phyloP scores from a whole-genome alignment of 257 asterid species.

The Solanum medicagineum region DNA sequence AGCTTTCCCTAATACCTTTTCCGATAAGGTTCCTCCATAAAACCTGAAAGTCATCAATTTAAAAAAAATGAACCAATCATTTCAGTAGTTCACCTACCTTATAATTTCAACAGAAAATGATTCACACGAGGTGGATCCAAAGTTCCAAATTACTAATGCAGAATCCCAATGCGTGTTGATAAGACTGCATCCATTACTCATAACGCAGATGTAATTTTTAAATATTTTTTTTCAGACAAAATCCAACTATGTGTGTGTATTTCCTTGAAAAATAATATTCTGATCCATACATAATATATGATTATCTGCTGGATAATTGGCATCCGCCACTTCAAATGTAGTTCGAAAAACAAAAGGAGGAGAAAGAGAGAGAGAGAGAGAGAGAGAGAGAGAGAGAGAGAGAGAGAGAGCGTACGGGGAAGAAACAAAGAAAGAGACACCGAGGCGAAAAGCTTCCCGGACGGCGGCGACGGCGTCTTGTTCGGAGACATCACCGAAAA shows the following conservation, averaged over 20 bases:
- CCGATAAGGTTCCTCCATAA: constrained; percentile 91
- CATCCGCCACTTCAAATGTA: too few species aligned
- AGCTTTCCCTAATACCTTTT: constrained; percentile 66
- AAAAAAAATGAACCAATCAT: background rate
- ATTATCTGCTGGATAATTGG: background rate
- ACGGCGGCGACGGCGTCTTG: constrained; percentile 78
- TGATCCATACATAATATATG: background rate
- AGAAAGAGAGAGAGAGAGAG: background rate
- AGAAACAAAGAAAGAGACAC: constrained; percentile 93
- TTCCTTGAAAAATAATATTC: background rate
- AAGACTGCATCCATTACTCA: background rate
- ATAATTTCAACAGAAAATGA: background rate
- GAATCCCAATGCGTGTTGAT: background rate
- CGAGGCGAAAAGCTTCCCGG: constrained; percentile 61
- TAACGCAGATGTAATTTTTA: background rate
- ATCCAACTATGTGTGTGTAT: background rate
- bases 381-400: background rate
- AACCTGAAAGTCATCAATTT: constrained; percentile 29
- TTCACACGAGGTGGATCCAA: background rate
- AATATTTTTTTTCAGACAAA: background rate
- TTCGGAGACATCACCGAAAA: constrained; percentile 67
- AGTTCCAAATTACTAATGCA: background rate
- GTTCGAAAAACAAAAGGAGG: background rate
- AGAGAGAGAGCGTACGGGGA: constrained; percentile 49
- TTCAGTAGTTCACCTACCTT: background rate